Evolutionary conservation across 2,329 filamentous ascomycete species (phyloP), one percentile per base, ranked within the genome.

Genomic region (Seiridium cupressi): DNA sequence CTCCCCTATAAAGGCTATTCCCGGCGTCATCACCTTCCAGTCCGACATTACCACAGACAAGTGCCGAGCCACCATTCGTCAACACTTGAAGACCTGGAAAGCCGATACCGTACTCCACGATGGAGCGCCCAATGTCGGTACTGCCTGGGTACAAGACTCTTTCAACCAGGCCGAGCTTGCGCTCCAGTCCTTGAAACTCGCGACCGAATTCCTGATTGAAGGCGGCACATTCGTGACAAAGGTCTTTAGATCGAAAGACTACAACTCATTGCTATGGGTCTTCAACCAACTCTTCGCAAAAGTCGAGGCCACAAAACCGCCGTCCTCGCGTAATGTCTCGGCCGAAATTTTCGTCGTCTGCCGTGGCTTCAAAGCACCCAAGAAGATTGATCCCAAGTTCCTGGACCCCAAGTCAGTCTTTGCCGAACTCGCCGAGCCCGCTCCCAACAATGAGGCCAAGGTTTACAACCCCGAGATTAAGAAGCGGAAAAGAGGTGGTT

Each of bases 331-430:
- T 80, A 97, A 96, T 70, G 94, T 99, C 57, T 97, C 93, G 6
- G 95, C 95, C 65, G 95, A 99, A 81, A 98, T 98, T 46, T 99
- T 99, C 80, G 94, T 98, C 64, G 95, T 99, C 40, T 98, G 94
- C 77, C 87, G 89, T 66, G 95, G 94, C 26, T 99, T 88, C 82
- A 98, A 97, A 78, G 94, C 94, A 0, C 95, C 95, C 3, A 98
- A 97, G 78, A 85, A 88, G 64, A 86, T 99, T 61, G 95, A 99
- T 70, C 93, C 94, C 8, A 91, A 91, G 66, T 96, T 99, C 73
- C 81, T 99, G 57, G 95, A 99, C 70, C 87, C 95, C 5, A 87
- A 87, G 65, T 87, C 90, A 60, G 95, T 98, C 36, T 99, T 99
- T 70, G 93, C 93, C 38, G 95, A 99, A 74, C 80, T 97, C n/a